A percentile compares a stretch with the other conserved stretches of the same genome.
Conservation (phyloP, 2,329 filamentous ascomycete genomes). For the Botrytis pseudocinerea region DNA sequence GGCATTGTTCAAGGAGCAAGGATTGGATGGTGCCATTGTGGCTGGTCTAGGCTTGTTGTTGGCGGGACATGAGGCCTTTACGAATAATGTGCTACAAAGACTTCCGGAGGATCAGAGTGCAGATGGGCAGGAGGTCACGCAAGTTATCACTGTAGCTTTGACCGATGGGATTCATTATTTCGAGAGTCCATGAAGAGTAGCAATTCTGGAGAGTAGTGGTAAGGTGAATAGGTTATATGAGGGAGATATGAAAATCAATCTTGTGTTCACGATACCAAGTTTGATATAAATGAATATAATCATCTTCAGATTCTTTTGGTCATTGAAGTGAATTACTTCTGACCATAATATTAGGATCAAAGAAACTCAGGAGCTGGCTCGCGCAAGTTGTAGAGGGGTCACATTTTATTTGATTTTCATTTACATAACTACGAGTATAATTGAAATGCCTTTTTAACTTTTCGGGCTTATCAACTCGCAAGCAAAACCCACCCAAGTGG, state of each 20-base stretch:
- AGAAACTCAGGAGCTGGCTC: neutral
- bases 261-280: neutral
- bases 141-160: neutral
- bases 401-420: neutral
- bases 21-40: neutral
- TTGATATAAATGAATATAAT: neutral
- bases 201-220: neutral
- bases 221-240: neutral
- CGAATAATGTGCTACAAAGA: neutral
- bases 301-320: neutral
- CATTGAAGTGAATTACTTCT: neutral
- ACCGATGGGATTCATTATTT: neutral
- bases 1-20: neutral
- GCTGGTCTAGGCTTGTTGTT: neutral
- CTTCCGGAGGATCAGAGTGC: neutral
- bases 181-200: neutral
- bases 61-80: neutral
- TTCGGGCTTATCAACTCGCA: no score
- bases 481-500: no score
- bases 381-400: no score
- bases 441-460: no score
- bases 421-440: no score
- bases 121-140: neutral
- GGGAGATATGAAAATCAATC: no score
- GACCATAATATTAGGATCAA: neutral